Conservation (phyloP, 352 stramenopile species). For the Phytophthora rubi region DNA sequence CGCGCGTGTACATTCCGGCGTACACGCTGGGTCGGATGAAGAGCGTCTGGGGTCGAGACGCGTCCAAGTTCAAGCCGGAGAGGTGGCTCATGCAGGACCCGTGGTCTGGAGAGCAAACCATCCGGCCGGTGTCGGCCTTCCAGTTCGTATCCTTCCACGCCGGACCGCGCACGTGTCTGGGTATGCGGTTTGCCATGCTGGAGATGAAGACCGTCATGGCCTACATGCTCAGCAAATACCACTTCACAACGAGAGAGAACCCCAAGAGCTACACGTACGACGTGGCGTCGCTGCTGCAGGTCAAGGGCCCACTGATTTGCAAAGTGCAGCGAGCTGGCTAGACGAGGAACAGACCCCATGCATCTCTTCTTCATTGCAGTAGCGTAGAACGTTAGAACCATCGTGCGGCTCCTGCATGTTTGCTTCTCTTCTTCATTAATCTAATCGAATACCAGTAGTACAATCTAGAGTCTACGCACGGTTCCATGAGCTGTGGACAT, state of each 20-base stretch:
- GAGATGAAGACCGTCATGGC: conserved; percentile 53
- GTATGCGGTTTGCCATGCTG: conserved; percentile 54
- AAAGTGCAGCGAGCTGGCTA: conserved; percentile 39
- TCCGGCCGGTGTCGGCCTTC: conserved; percentile 41
- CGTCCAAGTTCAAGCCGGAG: conserved; percentile 66
- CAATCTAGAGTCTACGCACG: conserved; percentile 1
- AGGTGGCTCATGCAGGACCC: conserved; percentile 56
- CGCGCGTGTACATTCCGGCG: conserved; percentile 57
- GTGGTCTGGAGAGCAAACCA: conserved; percentile 30
- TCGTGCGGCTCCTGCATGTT: background rate
- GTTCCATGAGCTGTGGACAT: background rate
- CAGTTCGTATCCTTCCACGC: conserved; percentile 47
- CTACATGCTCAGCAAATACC: conserved; percentile 48
- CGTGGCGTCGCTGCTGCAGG: conserved; percentile 35
- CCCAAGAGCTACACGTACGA: conserved; percentile 53
- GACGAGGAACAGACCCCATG: background rate
- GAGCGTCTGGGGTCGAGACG: conserved; percentile 62
- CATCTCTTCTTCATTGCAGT: no score
- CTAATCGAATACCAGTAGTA: conserved; percentile 25
- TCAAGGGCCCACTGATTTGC: conserved; percentile 45
- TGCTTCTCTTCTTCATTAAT: conserved; percentile 13
- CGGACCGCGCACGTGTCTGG: conserved; percentile 39
- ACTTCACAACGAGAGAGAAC: conserved; percentile 46
- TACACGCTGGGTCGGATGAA: conserved; percentile 59
- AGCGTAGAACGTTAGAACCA: background rate